Base-by-base conservation (phyloP, 2,329 filamentous ascomycete species). In the Fusarium pininemorale region DNA sequence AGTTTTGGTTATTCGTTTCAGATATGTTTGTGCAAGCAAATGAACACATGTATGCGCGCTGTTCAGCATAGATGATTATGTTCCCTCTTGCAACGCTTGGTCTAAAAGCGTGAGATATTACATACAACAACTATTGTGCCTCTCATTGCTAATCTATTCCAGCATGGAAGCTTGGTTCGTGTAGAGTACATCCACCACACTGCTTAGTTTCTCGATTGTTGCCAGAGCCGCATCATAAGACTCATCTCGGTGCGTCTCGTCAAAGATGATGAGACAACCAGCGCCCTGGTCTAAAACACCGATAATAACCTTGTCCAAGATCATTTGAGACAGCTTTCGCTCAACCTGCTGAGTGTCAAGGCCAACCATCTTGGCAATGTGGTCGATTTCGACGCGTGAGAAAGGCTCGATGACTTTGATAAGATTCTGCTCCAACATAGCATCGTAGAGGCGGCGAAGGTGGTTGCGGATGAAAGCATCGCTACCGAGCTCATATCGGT, bases 341-440 rank as follows among this genome's bases (percentile, higher is more conserved):
- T 99, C 97, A 69, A 99, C 96, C 86, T 98, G 96, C 83, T 94
- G 92, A 32, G 94, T 97, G 83, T 98, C 96, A 72, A 99, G 88
- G 44, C 96, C 95, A 59, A 99, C 96, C 93, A 98, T 97, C 87
- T 96, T 95, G 77, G 96, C 96, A 79, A 99, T 94, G 83, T 99
- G 96, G 78, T 92, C 93, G 79, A 99, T 97, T 85, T 99, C 96
- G 61, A 99, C 96, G 72, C 95, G 91, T 80, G 94, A 97, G 86
- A 98, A 99, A 28, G 96, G 96, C 88, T 99, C 96, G 81, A 99
- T 99, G 73, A 99, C 96, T 88, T 99, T 98, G 89, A 98, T 97
- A 47, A 99, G 90, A 84, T 99, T 99, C 89, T 99, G 96, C 87
- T 99, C 96, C 81, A 99, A 85, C 95, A 99, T 98, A 82, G 95